These are phyloP conservation scores for Erodium maritimum DNA, from an alignment of 345 rosid genomes.

Conservation along the genomic window DNA sequence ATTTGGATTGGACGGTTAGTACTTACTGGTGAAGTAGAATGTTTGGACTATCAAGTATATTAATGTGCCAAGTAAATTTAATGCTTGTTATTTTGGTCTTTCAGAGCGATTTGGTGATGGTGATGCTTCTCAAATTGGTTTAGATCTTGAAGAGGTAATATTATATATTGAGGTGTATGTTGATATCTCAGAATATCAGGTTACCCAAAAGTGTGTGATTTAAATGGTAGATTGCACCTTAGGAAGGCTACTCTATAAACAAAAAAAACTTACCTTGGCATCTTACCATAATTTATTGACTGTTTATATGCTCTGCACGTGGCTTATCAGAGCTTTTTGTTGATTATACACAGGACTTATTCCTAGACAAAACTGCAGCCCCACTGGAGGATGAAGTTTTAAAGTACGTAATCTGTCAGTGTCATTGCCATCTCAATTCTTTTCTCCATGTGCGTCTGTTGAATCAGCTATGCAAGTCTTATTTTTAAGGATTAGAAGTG, in stretches of 20 bases:
- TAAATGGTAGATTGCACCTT: not conserved
- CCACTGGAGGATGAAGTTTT: conserved; percentile 32
- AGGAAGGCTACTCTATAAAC: not conserved
- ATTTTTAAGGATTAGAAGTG: too few species aligned
- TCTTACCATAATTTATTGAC: not conserved
- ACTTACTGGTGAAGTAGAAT: conserved; percentile 7
- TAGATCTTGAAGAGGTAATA: conserved; percentile 91
- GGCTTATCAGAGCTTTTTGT: conserved; percentile 6
- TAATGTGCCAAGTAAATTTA: conserved; percentile 6
- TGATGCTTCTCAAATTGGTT: conserved; percentile 78
- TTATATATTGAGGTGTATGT: not conserved
- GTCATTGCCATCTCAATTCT: not conserved
- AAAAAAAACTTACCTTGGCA: not conserved
- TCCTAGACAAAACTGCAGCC: conserved; percentile 41
- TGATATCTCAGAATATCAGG: not conserved
- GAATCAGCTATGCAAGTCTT: not conserved
- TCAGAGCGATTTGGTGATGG: conserved; percentile 98
- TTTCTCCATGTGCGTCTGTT: not conserved
- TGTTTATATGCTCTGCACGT: conserved; percentile 1
- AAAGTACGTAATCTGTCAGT: conserved; percentile 32
- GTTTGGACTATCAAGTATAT: not conserved
- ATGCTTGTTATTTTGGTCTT: conserved; percentile 10
- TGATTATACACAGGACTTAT: conserved; percentile 48
- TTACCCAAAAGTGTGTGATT: not conserved
- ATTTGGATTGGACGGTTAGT: conserved; percentile 95